Conservation (phyloP, 176 grass and related monocot genomes). For the Musa beccarii region DNA sequence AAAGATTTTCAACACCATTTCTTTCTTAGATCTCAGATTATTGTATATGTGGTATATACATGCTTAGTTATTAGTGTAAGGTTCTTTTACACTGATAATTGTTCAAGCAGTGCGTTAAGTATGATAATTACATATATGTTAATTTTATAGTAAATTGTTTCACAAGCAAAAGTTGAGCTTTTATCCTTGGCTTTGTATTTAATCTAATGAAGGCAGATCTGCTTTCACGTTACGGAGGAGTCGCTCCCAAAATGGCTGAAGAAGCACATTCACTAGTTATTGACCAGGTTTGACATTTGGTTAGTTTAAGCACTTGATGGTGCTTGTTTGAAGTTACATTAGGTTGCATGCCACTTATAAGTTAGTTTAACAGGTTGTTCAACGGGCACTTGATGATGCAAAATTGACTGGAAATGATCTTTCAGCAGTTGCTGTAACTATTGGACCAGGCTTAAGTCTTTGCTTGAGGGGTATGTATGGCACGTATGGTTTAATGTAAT, state of each 20-base stretch:
- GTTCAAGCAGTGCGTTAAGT: neutral
- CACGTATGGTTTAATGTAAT: neutral
- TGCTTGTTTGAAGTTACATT: neutral
- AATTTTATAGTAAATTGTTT: neutral
- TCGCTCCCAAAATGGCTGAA: conserved; percentile 89
- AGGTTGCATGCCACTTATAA: conserved; percentile 4
- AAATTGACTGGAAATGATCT: conserved; percentile 62
- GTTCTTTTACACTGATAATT: neutral
- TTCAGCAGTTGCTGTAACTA: conserved; percentile 77
- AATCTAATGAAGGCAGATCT: conserved; percentile 66
- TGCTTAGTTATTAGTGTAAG: neutral
- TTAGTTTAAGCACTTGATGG: neutral
- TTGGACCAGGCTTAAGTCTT: conserved; percentile 90
- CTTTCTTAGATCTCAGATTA: no score
- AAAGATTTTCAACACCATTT: no score
- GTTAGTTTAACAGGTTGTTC: conserved; percentile 57
- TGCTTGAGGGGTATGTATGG: conserved; percentile 65
- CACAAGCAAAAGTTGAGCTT: conserved; percentile 5
- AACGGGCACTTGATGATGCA: conserved; percentile 62
- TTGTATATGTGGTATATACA: no score
- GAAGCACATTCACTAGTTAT: conserved; percentile 85
- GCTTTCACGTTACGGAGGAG: conserved; percentile 71
- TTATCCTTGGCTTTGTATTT: neutral
- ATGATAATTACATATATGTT: neutral
- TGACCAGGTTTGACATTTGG: conserved; percentile 48